These are phyloP conservation scores for Pittosporum tobira DNA, from an alignment of 129 eudicot species.

Conservation along the genomic window DNA sequence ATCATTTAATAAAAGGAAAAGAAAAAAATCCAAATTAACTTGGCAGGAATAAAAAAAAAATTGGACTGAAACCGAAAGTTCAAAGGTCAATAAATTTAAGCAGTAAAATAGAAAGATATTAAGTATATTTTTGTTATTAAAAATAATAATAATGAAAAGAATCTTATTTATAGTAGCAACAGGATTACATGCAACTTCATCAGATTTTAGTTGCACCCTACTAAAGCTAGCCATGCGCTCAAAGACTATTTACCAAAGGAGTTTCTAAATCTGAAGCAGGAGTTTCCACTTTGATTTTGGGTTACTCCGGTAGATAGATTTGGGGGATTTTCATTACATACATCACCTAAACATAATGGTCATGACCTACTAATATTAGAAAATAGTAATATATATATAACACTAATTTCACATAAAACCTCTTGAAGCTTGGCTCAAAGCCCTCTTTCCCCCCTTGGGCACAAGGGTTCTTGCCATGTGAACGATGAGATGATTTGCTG, in stretches of 20 bases:
- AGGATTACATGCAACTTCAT: constrained; percentile 22
- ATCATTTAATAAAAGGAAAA: too few relatives aligned
- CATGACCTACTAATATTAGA: constrained; percentile 35
- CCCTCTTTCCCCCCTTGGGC: too few relatives aligned
- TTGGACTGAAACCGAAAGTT: too few relatives aligned
- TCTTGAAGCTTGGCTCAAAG: constrained; percentile 63
- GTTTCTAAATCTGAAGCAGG: constrained; percentile 87
- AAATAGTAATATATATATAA: constrained; percentile 7
- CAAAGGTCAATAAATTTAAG: too few relatives aligned
- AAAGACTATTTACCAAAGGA: constrained; percentile 46
- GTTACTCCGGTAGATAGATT: constrained; percentile 23
- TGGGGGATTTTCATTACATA: constrained; percentile 30
- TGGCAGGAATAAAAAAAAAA: too few relatives aligned
- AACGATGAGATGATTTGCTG: too few relatives aligned
- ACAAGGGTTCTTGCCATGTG: constrained; percentile 56
- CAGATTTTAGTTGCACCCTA: constrained; percentile 30
- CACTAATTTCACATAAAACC: constrained; percentile 22
- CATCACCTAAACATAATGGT: constrained; percentile 55
- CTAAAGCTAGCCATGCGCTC: constrained; percentile 77
- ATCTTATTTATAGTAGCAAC: too few relatives aligned
- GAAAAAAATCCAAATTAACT: too few relatives aligned
- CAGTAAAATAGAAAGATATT: too few relatives aligned
- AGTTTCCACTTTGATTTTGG: constrained; percentile 40
- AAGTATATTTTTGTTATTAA: too few relatives aligned
- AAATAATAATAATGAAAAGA: too few relatives aligned